phyloP scores from a whole-genome alignment of 208 protist species.

The Leishmania turanica region DNA sequence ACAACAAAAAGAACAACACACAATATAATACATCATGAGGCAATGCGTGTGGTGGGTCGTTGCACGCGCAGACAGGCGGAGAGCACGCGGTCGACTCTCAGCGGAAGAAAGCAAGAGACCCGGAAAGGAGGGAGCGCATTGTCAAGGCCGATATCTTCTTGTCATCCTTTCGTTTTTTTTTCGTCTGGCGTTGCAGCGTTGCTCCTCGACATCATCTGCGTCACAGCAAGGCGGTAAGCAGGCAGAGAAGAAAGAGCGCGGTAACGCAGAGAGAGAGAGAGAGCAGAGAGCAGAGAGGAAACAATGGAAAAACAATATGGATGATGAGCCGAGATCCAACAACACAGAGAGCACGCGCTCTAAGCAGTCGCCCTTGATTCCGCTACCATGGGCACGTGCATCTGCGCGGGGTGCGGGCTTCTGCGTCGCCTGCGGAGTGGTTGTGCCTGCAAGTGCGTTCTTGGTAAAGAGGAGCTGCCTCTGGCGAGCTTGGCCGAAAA shows the following conservation, averaged over 20 bases:
- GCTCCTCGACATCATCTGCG: neutral
- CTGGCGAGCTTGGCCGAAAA: neutral
- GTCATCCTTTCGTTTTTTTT: neutral
- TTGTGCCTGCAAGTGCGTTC: too few relatives aligned
- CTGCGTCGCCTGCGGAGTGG: neutral
- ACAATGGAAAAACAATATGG: neutral
- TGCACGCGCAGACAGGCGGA: neutral
- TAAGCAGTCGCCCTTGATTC: neutral
- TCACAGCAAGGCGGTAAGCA: neutral
- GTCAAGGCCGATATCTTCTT: neutral
- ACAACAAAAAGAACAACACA: too few relatives aligned
- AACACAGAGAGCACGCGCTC: neutral
- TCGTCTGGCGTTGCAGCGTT: neutral
- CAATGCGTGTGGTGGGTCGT: neutral
- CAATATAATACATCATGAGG: neutral
- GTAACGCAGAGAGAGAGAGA: neutral
- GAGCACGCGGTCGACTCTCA: neutral
- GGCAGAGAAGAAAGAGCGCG: neutral
- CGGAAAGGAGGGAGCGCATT: neutral
- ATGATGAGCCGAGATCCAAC: neutral
- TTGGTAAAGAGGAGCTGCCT: neutral
- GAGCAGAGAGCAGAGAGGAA: neutral
- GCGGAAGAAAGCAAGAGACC: neutral
- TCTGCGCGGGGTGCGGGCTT: neutral
- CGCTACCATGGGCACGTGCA: neutral